A percentile compares a stretch with the other conserved stretches of the same genome.
Evolutionary conservation across 2,329 filamentous ascomycete genomes (phyloP).

Genomic region (Trichoderma arundinaceum): DNA sequence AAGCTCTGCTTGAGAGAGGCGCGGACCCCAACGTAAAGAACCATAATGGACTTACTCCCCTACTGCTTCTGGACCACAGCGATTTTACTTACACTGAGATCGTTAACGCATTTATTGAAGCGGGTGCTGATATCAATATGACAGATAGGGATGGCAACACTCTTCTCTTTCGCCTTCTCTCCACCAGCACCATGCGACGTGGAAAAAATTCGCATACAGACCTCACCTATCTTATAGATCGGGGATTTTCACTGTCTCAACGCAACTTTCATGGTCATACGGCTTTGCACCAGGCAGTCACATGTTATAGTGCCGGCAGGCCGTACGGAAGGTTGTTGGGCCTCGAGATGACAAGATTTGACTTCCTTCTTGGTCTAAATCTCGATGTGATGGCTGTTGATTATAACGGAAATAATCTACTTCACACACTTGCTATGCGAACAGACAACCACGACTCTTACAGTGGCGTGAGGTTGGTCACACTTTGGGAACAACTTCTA

Average conservation of each 20-base stretch:
- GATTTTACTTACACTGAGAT: neutral
- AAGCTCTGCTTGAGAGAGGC: constrained; percentile 33
- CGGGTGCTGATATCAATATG: constrained; percentile 37
- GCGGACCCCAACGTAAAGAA: constrained; percentile 37
- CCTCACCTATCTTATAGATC: constrained; percentile 31
- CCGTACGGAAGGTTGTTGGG: neutral
- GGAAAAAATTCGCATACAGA: constrained; percentile 5
- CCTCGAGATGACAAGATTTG: constrained; percentile 21
- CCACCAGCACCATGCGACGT: neutral
- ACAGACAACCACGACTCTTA: neutral
- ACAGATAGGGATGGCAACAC: constrained; percentile 33
- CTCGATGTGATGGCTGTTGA: constrained; percentile 33
- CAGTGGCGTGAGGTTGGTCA: neutral
- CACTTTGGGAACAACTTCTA: constrained; percentile 33
- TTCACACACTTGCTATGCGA: constrained; percentile 35
- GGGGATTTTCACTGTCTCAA: constrained; percentile 30
- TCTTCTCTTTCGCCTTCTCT: constrained; percentile 31
- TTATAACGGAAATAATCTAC: constrained; percentile 35
- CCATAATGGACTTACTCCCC: constrained; percentile 33
- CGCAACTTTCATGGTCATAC: constrained; percentile 35
- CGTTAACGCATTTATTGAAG: constrained; percentile 31
- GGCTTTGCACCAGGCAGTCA: constrained; percentile 34
- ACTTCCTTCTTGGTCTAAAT: constrained; percentile 30
- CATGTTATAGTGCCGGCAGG: neutral
- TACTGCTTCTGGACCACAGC: constrained; percentile 4